These are phyloP conservation scores for Gigaspora rosea DNA, from an alignment of 192 early-diverging fungal genomes.

Conservation along the genomic window DNA sequence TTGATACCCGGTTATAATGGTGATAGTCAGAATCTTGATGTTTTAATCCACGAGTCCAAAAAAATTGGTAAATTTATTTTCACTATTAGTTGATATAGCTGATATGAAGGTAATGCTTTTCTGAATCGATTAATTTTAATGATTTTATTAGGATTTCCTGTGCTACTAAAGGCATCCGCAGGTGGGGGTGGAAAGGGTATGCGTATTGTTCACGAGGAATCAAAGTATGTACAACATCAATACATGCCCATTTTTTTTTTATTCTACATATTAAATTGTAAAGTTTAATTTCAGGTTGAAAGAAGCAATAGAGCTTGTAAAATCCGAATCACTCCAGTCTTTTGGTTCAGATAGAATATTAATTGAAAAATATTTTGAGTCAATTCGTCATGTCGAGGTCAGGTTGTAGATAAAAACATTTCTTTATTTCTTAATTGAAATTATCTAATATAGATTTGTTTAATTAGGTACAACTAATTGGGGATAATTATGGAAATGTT, in stretches of 20 bases:
- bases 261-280: background rate
- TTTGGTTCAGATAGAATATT: slow-evolving; percentile 89
- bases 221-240: background rate
- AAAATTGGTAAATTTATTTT: slow-evolving; percentile 32
- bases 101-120: background rate
- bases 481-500: slow-evolving; percentile 54
- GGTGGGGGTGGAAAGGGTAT: slow-evolving; percentile 87
- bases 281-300: slow-evolving; percentile 46
- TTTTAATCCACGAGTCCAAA: slow-evolving; percentile 51
- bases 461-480: background rate
- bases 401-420: slow-evolving; percentile 26
- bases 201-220: slow-evolving; percentile 65
- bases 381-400: slow-evolving; percentile 75
- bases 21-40: slow-evolving; percentile 52
- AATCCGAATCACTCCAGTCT: slow-evolving; percentile 73
- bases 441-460: slow-evolving; percentile 55
- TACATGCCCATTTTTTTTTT: background rate
- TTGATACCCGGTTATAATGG: slow-evolving; percentile 71
- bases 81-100: background rate
- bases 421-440: background rate
- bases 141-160: slow-evolving; percentile 62
- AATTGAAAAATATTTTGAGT: slow-evolving; percentile 90
- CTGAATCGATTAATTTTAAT: no score
- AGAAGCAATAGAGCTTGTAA: slow-evolving; percentile 77
- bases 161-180: slow-evolving; percentile 82